Conservation (phyloP, 2,329 filamentous ascomycete species). For the Niveomyces coronatus region DNA sequence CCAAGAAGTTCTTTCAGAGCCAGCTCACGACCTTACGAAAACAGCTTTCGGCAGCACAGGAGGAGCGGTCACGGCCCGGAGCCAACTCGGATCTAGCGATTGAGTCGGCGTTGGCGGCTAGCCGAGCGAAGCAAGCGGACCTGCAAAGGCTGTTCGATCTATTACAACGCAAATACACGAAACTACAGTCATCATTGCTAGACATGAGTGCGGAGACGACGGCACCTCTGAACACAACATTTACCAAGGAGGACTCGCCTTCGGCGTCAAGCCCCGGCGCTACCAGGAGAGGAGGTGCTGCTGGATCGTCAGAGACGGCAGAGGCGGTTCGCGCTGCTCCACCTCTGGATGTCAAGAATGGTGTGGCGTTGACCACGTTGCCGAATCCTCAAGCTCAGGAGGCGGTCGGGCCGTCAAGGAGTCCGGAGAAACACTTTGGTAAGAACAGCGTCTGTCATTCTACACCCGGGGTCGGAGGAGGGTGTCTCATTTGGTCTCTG, state of each 20-base stretch:
- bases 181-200: constrained; percentile 38
- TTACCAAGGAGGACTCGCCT: constrained; percentile 23
- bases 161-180: constrained; percentile 41
- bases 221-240: constrained; percentile 13
- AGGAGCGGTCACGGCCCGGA: constrained; percentile 17
- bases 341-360: constrained; percentile 26
- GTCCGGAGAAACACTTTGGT: constrained; percentile 33
- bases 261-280: constrained; percentile 28
- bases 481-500: constrained; percentile 7
- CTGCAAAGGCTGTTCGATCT: constrained; percentile 41
- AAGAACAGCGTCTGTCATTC: constrained; percentile 16
- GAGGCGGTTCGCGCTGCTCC: constrained; percentile 33
- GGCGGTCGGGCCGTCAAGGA: constrained; percentile 19
- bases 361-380: constrained; percentile 18
- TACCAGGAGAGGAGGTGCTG: constrained; percentile 26
- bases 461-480: no score
- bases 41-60: constrained; percentile 31
- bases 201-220: constrained; percentile 32
- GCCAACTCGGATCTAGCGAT: constrained; percentile 27
- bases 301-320: constrained; percentile 30
- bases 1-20: constrained; percentile 32
- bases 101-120: constrained; percentile 38
- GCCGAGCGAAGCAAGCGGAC: constrained; percentile 41
- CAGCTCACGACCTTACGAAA: constrained; percentile 38
- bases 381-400: constrained; percentile 23